Conservation (phyloP, 2,329 filamentous ascomycete species). For the Aspergillus pseudonomiae region DNA sequence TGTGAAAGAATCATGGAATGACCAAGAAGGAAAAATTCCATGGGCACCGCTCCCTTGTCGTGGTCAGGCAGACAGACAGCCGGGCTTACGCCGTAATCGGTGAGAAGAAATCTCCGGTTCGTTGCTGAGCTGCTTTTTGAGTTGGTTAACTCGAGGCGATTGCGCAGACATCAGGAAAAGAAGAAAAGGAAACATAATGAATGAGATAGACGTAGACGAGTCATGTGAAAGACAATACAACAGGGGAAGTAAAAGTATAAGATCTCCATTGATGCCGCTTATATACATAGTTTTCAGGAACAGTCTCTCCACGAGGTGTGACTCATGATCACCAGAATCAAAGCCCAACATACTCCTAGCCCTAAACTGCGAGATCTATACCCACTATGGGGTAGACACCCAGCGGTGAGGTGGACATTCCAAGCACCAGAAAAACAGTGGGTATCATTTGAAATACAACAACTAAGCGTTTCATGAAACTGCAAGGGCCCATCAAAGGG, state of each 20-base stretch:
- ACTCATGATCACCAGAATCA: conserved; percentile 11
- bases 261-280: conserved; percentile 7
- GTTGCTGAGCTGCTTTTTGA: conserved; percentile 1
- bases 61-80: conserved; percentile 3
- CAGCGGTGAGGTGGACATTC: conserved; percentile 13
- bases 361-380: conserved; percentile 4
- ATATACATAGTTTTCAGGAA: conserved; percentile 10
- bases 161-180: neutral
- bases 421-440: conserved; percentile 15
- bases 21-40: neutral
- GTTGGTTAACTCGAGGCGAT: neutral
- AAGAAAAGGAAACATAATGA: neutral
- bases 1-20: neutral
- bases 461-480: conserved; percentile 11
- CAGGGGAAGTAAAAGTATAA: neutral
- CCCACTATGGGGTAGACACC: conserved; percentile 6
- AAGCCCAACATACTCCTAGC: conserved; percentile 9
- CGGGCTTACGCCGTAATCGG: neutral
- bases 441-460: conserved; percentile 15
- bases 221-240: neutral
- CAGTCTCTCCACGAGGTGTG: conserved; percentile 4
- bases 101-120: conserved; percentile 6
- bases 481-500: conserved; percentile 1
- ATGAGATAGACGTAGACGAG: neutral
- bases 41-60: neutral